Evolutionary conservation across 2,329 filamentous ascomycete species (phyloP), one percentile per base, ranked within the genome.

Genomic region (Akanthomyces dipterigenus): DNA sequence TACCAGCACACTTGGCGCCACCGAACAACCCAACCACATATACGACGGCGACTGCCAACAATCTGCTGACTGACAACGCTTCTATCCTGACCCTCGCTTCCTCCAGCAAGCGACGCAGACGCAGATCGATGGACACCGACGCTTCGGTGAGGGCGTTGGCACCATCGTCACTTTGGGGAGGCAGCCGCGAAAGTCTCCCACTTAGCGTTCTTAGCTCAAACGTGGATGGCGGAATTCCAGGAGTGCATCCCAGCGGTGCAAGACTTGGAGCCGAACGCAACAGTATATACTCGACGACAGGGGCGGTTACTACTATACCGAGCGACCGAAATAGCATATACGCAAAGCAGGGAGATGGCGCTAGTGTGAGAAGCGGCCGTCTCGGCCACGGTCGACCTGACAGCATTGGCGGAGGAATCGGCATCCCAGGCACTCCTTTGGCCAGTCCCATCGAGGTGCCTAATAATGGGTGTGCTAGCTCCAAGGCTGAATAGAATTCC

Each of bases 281-380:
- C 18, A 91, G 88, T 71, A 85, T 97, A 57, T 96, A 96, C 76
- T 92, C 89, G 0, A 82, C 87, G 0, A 87, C 88, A 0, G 89
- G 89, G 16, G 79, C 85, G 4, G 83, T 83, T 1, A 86, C 88
- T 6, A 82, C 85, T 14, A 74, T 90, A 8, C 78, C 83, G 7
- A 88, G 88, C 62, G 93, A 96, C 69, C 82, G 93, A 54, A 93
- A 89, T 71, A 96, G 90, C 73, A 84, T 89, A 64, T 93, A 96
- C 69, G 85, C 88, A 31, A 85, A 85, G 63, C 78, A 80, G 51
- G 85, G 82, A 5, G 91, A 96, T 66, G 89, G 84, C 1, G 86
- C 87, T 11, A 96, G 91, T 69, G 78, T 96, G 34, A 83, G 90
- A 59, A 96, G 91, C 71, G 91, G 90, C 0, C 76, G 88, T 1